Conservation (phyloP, 306 rosid species). For the Abrus precatorius region DNA sequence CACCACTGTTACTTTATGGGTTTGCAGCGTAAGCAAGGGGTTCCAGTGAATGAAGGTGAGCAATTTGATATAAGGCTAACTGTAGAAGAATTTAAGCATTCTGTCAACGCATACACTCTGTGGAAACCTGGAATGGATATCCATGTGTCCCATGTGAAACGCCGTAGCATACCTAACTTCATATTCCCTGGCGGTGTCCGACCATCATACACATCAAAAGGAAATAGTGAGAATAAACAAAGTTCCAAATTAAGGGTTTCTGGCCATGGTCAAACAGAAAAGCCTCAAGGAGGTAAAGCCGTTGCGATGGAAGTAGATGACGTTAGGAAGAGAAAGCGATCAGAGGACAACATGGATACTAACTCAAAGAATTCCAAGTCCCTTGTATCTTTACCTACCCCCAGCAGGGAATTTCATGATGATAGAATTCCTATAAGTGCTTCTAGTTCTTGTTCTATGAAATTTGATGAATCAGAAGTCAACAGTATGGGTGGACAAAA, state of each 20-base stretch:
- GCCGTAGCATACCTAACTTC: conserved; percentile 76
- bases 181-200: conserved; percentile 87
- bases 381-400: conserved; percentile 46
- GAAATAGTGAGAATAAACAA: conserved; percentile 67
- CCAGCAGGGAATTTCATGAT: conserved; percentile 57
- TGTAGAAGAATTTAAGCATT: conserved; percentile 78
- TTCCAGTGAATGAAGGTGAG: conserved; percentile 71
- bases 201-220: conserved; percentile 65
- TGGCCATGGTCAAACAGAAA: conserved; percentile 61
- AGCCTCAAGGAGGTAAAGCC: conserved; percentile 55
- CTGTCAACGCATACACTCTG: conserved; percentile 65
- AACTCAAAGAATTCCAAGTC: conserved; percentile 56
- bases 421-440: conserved; percentile 57
- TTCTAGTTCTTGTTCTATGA: conserved; percentile 58
- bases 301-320: conserved; percentile 58
- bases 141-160: conserved; percentile 78
- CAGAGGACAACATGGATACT: conserved; percentile 62
- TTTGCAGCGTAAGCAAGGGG: conserved; percentile 89
- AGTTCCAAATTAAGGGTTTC: conserved; percentile 68
- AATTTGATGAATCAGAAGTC: conserved; percentile 55
- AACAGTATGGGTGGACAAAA: conserved; percentile 44
- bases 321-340: conserved; percentile 71
- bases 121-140: conserved; percentile 89
- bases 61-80: conserved; percentile 85
- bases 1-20: conserved; percentile 94